Base-by-base conservation (phyloP, 2,329 filamentous ascomycete genomes). In the Fusarium sp. region DNA sequence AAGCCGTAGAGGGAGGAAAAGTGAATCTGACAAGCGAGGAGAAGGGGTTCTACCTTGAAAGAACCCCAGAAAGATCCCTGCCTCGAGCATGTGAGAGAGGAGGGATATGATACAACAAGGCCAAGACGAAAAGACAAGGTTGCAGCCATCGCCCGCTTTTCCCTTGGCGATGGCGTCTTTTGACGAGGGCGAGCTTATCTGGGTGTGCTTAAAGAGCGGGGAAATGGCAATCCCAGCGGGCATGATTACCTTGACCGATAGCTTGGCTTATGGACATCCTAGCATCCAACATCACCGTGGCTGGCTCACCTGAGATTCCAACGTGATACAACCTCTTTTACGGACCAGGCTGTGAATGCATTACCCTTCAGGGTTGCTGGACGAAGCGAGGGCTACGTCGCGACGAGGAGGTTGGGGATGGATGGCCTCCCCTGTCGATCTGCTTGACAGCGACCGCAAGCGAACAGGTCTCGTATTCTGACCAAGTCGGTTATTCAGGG, bases 381-480 rank as follows among this genome's bases (percentile, higher is more conserved):
- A 56, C n/a, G 31, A 58, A 37, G 2, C 27, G 27, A 56, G 29
- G 29, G 50, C 27, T 33, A 33, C 10, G 27, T 56, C 29, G 31
- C 16, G 20, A 37, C 5, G 54, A 6, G 43, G 43, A 10, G 45
- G 24, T 13, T 50, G 45, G 45, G 24, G 16, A 18, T 48, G 43
- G 35, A 37, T 27, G 22, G 16, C 35, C 14, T 58, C 59, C 59
- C 41, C 41, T 62, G 59, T 62, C 33, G 59, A 62, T 62, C 59
- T 43, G 9, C 16, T 29, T 37, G 29, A 62, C 43, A 29, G 41
- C 43, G 43, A 16, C 14, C 29, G 43, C 43, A 62, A 37, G 29
- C 41, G 16, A 27, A 4, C 7, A 61, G 16, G 27, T 57, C 31
- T 56, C 58, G 54, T 35, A 35, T 35, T 13, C 31, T 39, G 9